Evolutionary conservation across 805 yeast genomes (phyloP), one percentile per base, ranked within the genome.

Genomic region (Hanseniaspora vineae): DNA sequence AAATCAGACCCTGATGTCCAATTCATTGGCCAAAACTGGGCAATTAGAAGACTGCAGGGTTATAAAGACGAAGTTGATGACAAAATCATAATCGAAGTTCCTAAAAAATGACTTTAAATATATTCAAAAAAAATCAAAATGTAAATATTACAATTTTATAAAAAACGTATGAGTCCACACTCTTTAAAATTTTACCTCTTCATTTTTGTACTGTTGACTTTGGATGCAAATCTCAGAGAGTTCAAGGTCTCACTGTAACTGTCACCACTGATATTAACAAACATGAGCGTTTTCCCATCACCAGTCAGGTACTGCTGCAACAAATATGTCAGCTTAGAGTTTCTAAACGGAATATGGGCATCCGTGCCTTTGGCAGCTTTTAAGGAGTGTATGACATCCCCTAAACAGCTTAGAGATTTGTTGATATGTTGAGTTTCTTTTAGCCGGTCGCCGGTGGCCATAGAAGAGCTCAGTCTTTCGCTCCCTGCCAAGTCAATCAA

Each of bases 401-500:
- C 96, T 15, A 90, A 69, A 48, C 89, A 75, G 53, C 96, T 84
- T 44, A 90, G 70, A 8, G 96, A 87, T 61, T 79, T 84, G 65
- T 90, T 90, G 49, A 90, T 90, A 9, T 88, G 77, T 57, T 84
- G 90, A 0, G 97, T 89, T 62, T 90, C 98, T 53, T 76, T 76
- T 29, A 90, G 66, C 44, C 97, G 66, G 12, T 80, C 84, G 0
- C 97, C 97, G 1, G 76, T 73, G 0, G 78, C 94, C 56, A 80
- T 84, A 0, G 96, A 84, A 15, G 76, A 72, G 10, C 80, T 63
- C 14, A 89, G 68, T 49, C 97, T 70, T 66, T 90, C 98, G 0
- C 96, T 86, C 2, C 98, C 98, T 0, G 98, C 98, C 48, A 90
- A 69, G 65, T 90, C 98, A 44, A 92, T 79, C 47, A 90, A 66